phyloP scores from a whole-genome alignment of 176 grass and related monocot genomes.

The Tillandsia leiboldiana region DNA sequence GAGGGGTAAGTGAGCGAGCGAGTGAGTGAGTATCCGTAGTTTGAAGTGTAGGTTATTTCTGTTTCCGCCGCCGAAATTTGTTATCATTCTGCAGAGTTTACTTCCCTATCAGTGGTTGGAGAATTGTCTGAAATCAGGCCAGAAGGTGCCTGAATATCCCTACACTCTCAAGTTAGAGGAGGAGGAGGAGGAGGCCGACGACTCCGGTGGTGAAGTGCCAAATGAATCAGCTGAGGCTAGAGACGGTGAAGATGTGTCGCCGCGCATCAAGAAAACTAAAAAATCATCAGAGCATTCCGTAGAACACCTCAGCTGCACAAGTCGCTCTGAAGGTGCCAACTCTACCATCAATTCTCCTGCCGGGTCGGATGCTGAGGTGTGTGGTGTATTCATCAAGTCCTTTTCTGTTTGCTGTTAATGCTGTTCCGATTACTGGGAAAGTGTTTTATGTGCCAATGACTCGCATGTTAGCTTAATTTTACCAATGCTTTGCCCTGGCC shows the following conservation, averaged over 20 bases:
- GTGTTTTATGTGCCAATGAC: not conserved
- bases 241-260: not conserved
- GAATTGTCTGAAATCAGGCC: conserved; percentile 56
- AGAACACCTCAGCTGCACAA: conserved; percentile 16
- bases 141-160: conserved; percentile 43
- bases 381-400: conserved; percentile 15
- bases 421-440: not conserved
- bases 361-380: conserved; percentile 33
- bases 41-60: no score
- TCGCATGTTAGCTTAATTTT: not conserved
- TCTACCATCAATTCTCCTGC: conserved; percentile 16
- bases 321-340: conserved; percentile 21
- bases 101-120: conserved; percentile 64
- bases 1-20: conserved; percentile 46
- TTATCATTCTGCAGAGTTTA: conserved; percentile 30
- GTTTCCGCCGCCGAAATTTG: not conserved
- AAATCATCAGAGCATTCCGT: conserved; percentile 10
- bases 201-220: conserved; percentile 17
- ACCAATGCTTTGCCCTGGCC: not conserved
- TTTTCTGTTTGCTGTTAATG: not conserved
- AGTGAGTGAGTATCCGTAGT: not conserved
- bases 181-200: conserved; percentile 6
- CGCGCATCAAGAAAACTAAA: conserved; percentile 33
- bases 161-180: conserved; percentile 49
- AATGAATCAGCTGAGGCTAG: conserved; percentile 5